Conservation (phyloP, 2,329 filamentous ascomycete genomes). For the Sphaerulina vaccinii region DNA sequence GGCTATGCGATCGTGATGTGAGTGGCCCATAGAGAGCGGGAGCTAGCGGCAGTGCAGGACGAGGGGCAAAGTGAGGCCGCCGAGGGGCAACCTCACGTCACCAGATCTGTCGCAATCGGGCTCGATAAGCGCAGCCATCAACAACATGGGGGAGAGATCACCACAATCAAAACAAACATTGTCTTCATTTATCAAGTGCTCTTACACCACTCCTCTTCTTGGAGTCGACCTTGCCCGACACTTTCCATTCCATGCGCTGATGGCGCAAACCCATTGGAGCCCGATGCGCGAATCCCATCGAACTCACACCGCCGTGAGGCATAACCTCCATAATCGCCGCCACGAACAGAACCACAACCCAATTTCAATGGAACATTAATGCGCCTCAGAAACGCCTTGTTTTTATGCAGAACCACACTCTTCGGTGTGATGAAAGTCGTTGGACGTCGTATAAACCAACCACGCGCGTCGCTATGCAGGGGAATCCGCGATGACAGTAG, state of each 20-base stretch:
- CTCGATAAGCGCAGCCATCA: not conserved
- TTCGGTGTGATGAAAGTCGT: conserved; percentile 9
- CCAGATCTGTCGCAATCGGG: no score
- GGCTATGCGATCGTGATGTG: conserved; percentile 1
- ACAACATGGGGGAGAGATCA: conserved; percentile 4
- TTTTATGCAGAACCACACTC: conserved; percentile 11
- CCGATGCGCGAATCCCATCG: not conserved
- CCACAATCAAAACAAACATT: conserved; percentile 11
- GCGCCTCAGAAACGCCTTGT: conserved; percentile 5
- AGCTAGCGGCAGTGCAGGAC: not conserved
- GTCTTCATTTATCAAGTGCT: conserved; percentile 2
- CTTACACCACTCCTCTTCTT: not conserved
- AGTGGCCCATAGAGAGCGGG: not conserved
- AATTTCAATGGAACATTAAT: conserved; percentile 3
- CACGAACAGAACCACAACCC: conserved; percentile 1
- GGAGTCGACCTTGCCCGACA: not conserved
- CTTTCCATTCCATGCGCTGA: not conserved
- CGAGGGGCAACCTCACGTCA: conserved; percentile 2
- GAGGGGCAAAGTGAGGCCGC: not conserved
- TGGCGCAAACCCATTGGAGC: not conserved
- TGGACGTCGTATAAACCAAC: conserved; percentile 21
- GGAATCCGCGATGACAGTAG: conserved; percentile 24
- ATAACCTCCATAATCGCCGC: not conserved
- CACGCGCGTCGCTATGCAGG: conserved; percentile 27
- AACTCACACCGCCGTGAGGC: not conserved